Percentiles rank a stretch among this genome's conserved stretches.
phyloP scores from a whole-genome alignment of 148 eudicot genomes.

The Persicaria maculosa region DNA sequence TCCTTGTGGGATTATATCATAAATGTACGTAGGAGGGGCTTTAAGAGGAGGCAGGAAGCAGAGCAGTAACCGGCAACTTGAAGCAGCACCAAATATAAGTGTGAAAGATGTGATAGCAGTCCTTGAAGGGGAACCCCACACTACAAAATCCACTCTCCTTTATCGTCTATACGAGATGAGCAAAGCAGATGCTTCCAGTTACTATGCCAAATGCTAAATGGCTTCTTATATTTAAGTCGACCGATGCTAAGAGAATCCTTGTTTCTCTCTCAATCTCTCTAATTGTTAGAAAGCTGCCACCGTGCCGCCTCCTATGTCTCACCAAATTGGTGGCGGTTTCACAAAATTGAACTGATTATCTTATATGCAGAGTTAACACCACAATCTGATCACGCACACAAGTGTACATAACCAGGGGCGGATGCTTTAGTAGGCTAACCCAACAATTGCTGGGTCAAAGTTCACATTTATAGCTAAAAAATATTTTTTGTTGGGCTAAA shows the following conservation, averaged over 20 bases:
- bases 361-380: too few species aligned
- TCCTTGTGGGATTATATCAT: background rate
- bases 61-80: constrained; percentile 21
- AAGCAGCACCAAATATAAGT: constrained; percentile 38
- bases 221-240: background rate
- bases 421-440: too few species aligned
- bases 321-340: too few species aligned
- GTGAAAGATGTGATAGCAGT: constrained; percentile 73
- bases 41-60: constrained; percentile 40
- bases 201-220: background rate
- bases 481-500: too few species aligned
- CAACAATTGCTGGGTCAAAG: too few species aligned
- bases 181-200: background rate
- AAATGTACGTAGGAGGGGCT: constrained; percentile 24
- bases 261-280: too few species aligned
- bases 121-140: constrained; percentile 87
- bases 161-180: constrained; percentile 53
- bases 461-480: too few species aligned
- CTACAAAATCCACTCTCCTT: constrained; percentile 48
- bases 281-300: too few species aligned
- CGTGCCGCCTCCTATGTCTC: too few species aligned
- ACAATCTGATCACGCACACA: too few species aligned
- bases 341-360: too few species aligned
- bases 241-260: background rate
- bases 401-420: too few species aligned